Percentiles rank a stretch among this genome's conserved stretches.
Conservation (phyloP, 129 eudicot genomes). For the Arctium minus region DNA sequence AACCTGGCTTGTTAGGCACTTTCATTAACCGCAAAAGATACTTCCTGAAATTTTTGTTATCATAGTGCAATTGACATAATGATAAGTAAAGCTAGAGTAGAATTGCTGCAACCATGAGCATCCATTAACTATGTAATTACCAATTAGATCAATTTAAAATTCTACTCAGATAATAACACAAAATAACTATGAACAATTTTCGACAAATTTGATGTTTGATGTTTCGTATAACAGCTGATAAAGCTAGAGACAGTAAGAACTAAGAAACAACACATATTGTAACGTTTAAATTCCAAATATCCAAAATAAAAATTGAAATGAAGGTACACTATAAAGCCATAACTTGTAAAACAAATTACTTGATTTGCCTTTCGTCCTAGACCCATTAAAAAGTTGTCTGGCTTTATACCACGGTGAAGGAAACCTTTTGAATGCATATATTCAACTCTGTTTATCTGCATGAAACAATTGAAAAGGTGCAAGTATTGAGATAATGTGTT, state of each 20-base stretch:
- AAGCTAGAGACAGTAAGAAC: not conserved
- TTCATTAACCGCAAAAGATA: no score
- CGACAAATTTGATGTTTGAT: not conserved
- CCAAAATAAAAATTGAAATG: not conserved
- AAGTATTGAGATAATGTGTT: conserved; percentile 8
- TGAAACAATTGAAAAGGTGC: conserved; percentile 12
- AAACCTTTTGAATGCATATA: conserved; percentile 98
- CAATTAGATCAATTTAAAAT: not conserved
- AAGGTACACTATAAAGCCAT: not conserved
- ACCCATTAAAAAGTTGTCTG: conserved; percentile 96
- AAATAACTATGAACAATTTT: not conserved
- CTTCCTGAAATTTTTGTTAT: no score
- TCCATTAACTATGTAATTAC: not conserved
- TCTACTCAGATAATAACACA: not conserved
- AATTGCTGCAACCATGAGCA: no score
- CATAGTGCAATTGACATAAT: no score
- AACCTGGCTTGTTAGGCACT: no score
- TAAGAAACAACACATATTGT: not conserved
- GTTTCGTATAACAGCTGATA: not conserved
- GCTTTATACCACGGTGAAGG: conserved; percentile 95
- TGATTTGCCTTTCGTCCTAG: conserved; percentile 95
- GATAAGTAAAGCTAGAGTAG: no score
- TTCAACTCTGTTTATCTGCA: conserved; percentile 85
- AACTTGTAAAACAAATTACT: conserved; percentile 32
- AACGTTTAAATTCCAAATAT: not conserved